Percentiles rank a stretch among this genome's conserved stretches.
These are phyloP conservation scores for Leccinellum luteum DNA, from an alignment of 768 basidiomycete species.

Conservation along the genomic window DNA sequence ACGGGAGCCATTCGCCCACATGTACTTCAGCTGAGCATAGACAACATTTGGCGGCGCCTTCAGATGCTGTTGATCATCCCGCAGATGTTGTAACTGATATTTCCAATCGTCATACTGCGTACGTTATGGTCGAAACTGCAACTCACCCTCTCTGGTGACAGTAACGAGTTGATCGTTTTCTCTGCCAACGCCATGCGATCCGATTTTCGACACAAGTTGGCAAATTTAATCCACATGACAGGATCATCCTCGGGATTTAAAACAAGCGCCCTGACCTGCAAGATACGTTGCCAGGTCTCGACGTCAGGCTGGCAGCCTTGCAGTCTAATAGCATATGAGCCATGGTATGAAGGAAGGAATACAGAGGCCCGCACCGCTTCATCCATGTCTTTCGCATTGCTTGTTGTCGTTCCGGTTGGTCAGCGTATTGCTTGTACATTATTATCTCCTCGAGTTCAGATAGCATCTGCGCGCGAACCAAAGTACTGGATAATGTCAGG, in stretches of 20 bases:
- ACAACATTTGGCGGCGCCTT: slow-evolving; percentile 95
- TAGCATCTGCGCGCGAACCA: slow-evolving; percentile 98
- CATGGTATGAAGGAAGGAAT: neutral
- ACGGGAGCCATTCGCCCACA: slow-evolving; percentile 85
- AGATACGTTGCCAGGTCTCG: slow-evolving; percentile 97
- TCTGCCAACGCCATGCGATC: slow-evolving; percentile 94
- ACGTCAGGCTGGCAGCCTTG: slow-evolving; percentile 98
- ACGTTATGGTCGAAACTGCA: neutral
- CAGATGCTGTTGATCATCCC: slow-evolving; percentile 48
- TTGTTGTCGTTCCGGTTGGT: slow-evolving; percentile 89
- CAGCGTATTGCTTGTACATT: slow-evolving; percentile 88
- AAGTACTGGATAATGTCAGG: slow-evolving; percentile 53
- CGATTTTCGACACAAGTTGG: slow-evolving; percentile 93
- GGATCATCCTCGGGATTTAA: slow-evolving; percentile 92
- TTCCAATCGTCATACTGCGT: slow-evolving; percentile 1
- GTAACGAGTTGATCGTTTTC: slow-evolving; percentile 91
- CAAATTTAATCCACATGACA: slow-evolving; percentile 98
- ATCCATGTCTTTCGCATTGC: slow-evolving; percentile 96
- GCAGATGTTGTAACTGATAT: slow-evolving; percentile 42
- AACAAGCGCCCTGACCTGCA: slow-evolving; percentile 94
- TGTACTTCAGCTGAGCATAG: slow-evolving; percentile 92
- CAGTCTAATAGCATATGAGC: slow-evolving; percentile 46
- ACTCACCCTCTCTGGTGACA: slow-evolving; percentile 68
- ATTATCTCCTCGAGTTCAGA: slow-evolving; percentile 99
- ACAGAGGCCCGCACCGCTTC: slow-evolving; percentile 63